Evolutionary conservation across 2,329 filamentous ascomycete species (phyloP).

Genomic region (Calonectria multiphialidica): DNA sequence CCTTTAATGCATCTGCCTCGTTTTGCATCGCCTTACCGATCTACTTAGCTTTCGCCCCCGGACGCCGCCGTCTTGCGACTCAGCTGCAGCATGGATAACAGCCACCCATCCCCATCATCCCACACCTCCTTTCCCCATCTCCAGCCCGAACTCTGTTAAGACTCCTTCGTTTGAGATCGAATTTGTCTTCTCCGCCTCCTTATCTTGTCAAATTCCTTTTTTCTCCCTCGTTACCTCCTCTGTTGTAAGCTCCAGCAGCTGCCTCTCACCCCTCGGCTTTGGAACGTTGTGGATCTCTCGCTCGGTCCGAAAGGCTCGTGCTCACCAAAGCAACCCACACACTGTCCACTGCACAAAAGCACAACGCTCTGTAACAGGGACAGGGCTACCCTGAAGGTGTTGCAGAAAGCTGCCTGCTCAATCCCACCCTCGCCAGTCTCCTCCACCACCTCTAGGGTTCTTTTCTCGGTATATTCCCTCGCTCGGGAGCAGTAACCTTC

Average conservation of each 20-base stretch:
- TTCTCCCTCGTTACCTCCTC: constrained; percentile 20
- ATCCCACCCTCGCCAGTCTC: constrained; percentile 12
- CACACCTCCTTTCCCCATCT: constrained; percentile 5
- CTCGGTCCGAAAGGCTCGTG: constrained; percentile 35
- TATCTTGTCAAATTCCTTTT: constrained; percentile 6
- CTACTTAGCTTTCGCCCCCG: constrained; percentile 11
- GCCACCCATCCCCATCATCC: constrained; percentile 13
- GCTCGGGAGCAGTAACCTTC: neutral
- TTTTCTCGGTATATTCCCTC: constrained; percentile 13
- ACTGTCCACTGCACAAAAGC: neutral
- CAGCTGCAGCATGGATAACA: constrained; percentile 11
- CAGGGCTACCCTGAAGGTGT: constrained; percentile 20
- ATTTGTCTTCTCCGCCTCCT: neutral
- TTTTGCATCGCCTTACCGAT: neutral
- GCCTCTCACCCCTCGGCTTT: constrained; percentile 22
- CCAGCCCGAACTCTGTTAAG: neutral
- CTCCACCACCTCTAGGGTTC: constrained; percentile 10
- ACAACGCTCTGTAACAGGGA: constrained; percentile 16
- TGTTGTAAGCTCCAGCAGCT: constrained; percentile 1
- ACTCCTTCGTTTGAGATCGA: neutral
- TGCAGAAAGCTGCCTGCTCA: constrained; percentile 17
- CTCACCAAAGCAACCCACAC: constrained; percentile 26
- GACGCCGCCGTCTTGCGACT: constrained; percentile 23
- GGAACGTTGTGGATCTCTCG: constrained; percentile 37
- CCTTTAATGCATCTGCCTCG: neutral